Evolutionary conservation across 306 rosid species (phyloP), one percentile per base, ranked within the genome.

Genomic region (Pyrus pyrifolia): DNA sequence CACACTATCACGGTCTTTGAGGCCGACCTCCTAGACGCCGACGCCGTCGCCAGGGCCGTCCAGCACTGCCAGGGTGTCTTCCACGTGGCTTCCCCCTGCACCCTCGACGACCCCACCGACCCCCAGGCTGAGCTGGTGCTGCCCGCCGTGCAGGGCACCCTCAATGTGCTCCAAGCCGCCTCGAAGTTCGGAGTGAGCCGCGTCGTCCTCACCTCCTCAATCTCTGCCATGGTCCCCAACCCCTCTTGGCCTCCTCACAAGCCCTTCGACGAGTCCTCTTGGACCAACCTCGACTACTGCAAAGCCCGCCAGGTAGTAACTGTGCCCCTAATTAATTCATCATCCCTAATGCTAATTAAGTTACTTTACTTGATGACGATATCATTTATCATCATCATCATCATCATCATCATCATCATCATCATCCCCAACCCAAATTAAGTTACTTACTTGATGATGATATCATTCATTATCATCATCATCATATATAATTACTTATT

Each of bases 1-100:
- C 31, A 84, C 45, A 80, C 70, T 59, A 6, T 90, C 78, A 55
- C 55, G 18, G 30, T 91, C 71, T 91, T 81, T 83, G 87, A 84
- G 14, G 92, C 83, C 69, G 77, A 89, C 44, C 21, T 93, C 15
- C 81, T 90, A 67, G 96, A 93, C 80, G 8, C 83, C 44, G 73
- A 64, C 57, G 86, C 98, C 40, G 61, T 91, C 55, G 57, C 73
- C 60, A 67, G 58, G 25, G 98, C 97, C 68, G 40, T 93, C 21
- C 11, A 77, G 2, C 82, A 85, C 53, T 91, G 97, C 85, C 62
- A 78, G 51, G 97, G 98, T 11, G 88, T 90, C 11, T 94, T 94
- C 81, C 98, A 94, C 79, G 90, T 94, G n/a, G 98, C 98, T 0
- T 90, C 97, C 4, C 97, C 97, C 4, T 91, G 98, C 78, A 83